Evolutionary conservation across 1,139 yeast genomes (phyloP).

Genomic region (Sugiyamaella novakii): DNA sequence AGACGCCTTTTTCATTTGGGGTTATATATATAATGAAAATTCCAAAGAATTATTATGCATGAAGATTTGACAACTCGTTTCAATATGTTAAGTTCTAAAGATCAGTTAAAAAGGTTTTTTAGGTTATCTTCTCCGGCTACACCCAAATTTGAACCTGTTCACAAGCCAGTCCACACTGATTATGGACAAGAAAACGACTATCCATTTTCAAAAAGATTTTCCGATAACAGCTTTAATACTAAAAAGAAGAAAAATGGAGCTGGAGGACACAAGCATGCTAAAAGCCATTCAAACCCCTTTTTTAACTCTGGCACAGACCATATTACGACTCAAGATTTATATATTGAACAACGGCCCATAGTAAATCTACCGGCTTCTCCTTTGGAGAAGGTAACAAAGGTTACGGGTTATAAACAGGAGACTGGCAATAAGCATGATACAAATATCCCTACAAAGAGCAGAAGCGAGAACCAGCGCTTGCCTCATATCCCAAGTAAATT

Average conservation of each 20-base stretch:
- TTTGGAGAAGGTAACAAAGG: constrained; percentile 3
- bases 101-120: constrained; percentile 12
- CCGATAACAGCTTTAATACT: not conserved
- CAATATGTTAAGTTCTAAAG: constrained; percentile 9
- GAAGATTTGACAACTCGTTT: no score
- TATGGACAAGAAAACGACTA: not conserved
- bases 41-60: no score
- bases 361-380: constrained; percentile 9
- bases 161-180: not conserved
- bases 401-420: not conserved
- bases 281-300: constrained; percentile 4
- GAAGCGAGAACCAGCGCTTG: not conserved
- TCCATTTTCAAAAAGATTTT: constrained; percentile 1
- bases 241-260: not conserved
- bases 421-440: no score
- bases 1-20: not conserved
- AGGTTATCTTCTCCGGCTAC: constrained; percentile 1
- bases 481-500: not conserved
- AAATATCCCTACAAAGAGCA: not conserved
- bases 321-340: constrained; percentile 6
- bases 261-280: not conserved
- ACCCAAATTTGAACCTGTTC: constrained; percentile 9
- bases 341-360: constrained; percentile 10
- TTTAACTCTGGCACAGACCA: not conserved
- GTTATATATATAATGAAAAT: constrained; percentile 4